These are phyloP conservation scores for Pseudonitzschia multiseries DNA, from an alignment of 108 stramenopile genomes.

Conservation along the genomic window DNA sequence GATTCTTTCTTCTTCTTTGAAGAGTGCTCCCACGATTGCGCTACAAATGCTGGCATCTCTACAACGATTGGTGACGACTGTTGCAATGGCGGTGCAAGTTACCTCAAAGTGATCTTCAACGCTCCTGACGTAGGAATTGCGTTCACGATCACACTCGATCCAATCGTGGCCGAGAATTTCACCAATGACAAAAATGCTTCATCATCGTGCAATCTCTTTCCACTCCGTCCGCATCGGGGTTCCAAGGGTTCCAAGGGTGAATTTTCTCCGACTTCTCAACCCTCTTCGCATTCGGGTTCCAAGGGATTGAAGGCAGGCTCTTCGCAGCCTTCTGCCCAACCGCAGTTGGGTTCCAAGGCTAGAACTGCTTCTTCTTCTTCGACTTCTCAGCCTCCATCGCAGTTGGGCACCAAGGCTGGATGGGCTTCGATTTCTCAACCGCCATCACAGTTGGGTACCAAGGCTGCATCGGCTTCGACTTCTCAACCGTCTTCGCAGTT, in stretches of 20 bases:
- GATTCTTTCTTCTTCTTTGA: slow-evolving; percentile 4
- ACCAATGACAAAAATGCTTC: not conserved
- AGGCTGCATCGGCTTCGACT: no score
- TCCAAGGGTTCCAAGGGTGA: not conserved
- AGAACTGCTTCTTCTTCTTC: no score
- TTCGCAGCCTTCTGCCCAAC: no score
- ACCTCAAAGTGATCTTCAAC: slow-evolving; percentile 5
- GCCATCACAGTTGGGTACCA: no score
- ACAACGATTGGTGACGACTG: not conserved
- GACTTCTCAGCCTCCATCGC: no score
- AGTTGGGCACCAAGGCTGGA: no score
- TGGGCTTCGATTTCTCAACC: no score
- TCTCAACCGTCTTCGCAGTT: no score
- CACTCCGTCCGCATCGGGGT: not conserved
- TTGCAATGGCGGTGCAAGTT: slow-evolving; percentile 21
- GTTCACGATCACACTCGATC: not conserved
- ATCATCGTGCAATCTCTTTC: not conserved
- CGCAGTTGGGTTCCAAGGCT: no score
- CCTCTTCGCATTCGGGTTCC: not conserved
- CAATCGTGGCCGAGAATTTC: not conserved
- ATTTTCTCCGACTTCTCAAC: not conserved
- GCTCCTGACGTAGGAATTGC: not conserved
- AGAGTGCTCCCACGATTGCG: not conserved
- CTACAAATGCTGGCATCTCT: not conserved
- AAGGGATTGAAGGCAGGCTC: no score